These are phyloP conservation scores for Candida endomychidarum DNA, from an alignment of 805 yeast genomes.

Conservation along the genomic window DNA sequence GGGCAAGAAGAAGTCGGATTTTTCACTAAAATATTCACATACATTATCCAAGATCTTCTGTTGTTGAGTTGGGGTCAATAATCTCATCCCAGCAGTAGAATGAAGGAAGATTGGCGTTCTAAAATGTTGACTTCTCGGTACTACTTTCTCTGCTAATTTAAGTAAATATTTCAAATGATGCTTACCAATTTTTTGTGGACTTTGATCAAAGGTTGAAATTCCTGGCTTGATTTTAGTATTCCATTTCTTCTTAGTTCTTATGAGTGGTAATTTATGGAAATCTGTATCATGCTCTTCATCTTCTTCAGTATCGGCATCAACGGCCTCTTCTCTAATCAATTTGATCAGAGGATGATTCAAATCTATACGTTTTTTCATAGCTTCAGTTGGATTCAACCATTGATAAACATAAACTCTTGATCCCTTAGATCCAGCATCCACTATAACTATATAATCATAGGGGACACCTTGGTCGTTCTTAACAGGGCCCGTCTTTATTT, in stretches of 20 bases:
- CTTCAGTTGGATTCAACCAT: conserved; percentile 46
- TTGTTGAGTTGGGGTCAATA: conserved; percentile 53
- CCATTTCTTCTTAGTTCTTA: conserved; percentile 45
- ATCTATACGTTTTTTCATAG: conserved; percentile 23
- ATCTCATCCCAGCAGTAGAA: conserved; percentile 69
- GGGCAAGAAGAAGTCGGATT: conserved; percentile 56
- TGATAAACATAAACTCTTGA: conserved; percentile 60
- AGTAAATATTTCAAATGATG: conserved; percentile 53
- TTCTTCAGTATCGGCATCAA: background rate
- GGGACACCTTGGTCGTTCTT: conserved; percentile 46
- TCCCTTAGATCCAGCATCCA: conserved; percentile 69
- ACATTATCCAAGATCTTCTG: conserved; percentile 44
- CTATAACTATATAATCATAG: conserved; percentile 57
- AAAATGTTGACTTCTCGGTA: conserved; percentile 59
- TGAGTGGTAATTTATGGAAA: conserved; percentile 25
- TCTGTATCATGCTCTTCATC: background rate
- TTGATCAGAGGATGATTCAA: conserved; percentile 10
- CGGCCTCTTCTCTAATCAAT: conserved; percentile 6
- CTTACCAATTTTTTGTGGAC: conserved; percentile 52
- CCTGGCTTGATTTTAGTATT: conserved; percentile 57
- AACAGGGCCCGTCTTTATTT: conserved; percentile 28
- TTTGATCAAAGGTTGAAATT: conserved; percentile 47
- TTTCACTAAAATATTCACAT: conserved; percentile 48
- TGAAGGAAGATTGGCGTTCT: conserved; percentile 70
- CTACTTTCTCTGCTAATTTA: conserved; percentile 45